These are phyloP conservation scores for Fusarium marasasianum DNA, from an alignment of 2,329 filamentous ascomycete species.

Conservation along the genomic window DNA sequence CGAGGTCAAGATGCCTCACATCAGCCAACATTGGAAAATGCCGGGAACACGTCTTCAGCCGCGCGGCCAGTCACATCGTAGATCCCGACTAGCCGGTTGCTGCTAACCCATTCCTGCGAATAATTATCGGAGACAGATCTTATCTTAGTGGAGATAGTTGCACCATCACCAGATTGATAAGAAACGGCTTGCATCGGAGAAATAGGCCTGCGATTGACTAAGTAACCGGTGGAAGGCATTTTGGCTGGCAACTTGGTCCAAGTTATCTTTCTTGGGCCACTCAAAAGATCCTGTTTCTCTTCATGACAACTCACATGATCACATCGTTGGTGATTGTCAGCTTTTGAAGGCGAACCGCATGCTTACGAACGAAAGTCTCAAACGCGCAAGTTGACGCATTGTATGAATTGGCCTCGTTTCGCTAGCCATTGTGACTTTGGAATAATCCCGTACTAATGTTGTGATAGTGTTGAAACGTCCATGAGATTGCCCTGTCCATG, in stretches of 20 bases:
- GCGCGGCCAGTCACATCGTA: conserved; percentile 31
- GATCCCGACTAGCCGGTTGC: neutral
- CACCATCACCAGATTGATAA: conserved; percentile 35
- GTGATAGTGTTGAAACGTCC: neutral
- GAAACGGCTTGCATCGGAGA: neutral
- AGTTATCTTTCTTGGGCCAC: neutral
- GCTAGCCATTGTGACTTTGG: neutral
- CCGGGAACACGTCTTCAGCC: conserved; percentile 13
- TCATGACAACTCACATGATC: neutral
- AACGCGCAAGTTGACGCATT: neutral
- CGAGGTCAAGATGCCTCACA: neutral
- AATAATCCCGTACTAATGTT: neutral
- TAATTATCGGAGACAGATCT: conserved; percentile 18
- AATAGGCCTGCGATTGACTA: neutral
- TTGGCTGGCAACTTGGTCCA: neutral
- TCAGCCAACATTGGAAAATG: neutral
- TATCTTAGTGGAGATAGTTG: conserved; percentile 18
- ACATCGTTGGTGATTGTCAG: neutral
- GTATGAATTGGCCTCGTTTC: neutral
- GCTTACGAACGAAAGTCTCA: neutral
- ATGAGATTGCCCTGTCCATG: neutral
- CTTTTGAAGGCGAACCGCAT: neutral
- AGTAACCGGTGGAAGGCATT: neutral
- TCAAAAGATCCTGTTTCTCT: neutral
- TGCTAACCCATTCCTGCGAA: conserved; percentile 23